Evolutionary conservation across 768 basidiomycete genomes (phyloP), one percentile per base, ranked within the genome.

Genomic region (Boletus reticulatus): DNA sequence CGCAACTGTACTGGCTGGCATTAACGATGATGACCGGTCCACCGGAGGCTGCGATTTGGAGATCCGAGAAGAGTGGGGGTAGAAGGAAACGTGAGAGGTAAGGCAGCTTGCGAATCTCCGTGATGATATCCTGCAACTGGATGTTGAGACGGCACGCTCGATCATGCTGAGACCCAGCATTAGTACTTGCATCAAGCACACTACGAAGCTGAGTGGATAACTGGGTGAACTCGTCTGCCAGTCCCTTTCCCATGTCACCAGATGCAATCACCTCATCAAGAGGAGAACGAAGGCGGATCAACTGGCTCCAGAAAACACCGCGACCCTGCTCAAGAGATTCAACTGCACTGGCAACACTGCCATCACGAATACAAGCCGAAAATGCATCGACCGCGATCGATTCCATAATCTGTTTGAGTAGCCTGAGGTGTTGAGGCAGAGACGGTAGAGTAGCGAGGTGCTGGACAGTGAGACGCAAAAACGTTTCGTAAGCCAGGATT

Each of bases 21-120:
- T 75, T 77, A 22, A 76, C 56, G 14, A 77, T 53, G 19, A 75
- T 64, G n/a, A 73, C 60, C 0, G 71, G 70, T 5, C 73, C 73
- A 9, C 39, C 54, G 0, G 48, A 24, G 9, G 71, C 65, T 14
- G 62, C 62, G 1, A 29, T 29, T 12, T 52, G 62, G 8, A 69
- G 55, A 19, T 61, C 48, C 0, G 59, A 52, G 24, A 61, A 59
- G 16, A 58, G 48, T 13, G 52, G 51, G 4, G 69, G 67, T 12
- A 47, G 53, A 16, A 75, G 64, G 50, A 73, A 74, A 10, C 60
- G 52, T n/a, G 64, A 59, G 53, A 73, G 69, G 3, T 64, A 60
- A 42, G 52, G 49, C 9, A 64, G 34, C 5, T 36, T 19, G 24
- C 65, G 63, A 24, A 69, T 66, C 4, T 62, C 38, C 0, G 19